Percentiles rank a stretch among this genome's conserved stretches.
These are phyloP conservation scores for Arbutus unedo DNA, from an alignment of 148 eudicot species.

Conservation along the genomic window DNA sequence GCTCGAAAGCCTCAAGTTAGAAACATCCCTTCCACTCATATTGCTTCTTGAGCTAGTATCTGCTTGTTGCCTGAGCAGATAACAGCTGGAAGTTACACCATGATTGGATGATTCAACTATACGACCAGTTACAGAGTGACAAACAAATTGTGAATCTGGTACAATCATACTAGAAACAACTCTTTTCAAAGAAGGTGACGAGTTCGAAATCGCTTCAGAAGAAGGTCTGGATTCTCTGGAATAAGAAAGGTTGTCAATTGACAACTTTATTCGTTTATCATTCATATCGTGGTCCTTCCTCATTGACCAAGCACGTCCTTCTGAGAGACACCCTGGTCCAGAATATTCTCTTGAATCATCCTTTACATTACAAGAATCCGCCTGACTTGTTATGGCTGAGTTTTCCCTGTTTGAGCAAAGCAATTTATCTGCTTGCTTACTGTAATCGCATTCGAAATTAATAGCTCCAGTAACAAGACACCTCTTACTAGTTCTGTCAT, in stretches of 20 bases:
- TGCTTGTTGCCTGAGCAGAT: slow-evolving; percentile 47
- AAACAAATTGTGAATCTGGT: slow-evolving; percentile 25
- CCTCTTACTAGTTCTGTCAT: slow-evolving; percentile 31
- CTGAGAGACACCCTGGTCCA: slow-evolving; percentile 26
- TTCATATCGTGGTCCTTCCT: slow-evolving; percentile 26
- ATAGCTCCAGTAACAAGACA: slow-evolving; percentile 35
- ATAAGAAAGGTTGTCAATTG: slow-evolving; percentile 47
- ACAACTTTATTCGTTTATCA: slow-evolving; percentile 51
- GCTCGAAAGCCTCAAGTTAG: slow-evolving; percentile 34
- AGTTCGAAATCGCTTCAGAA: slow-evolving; percentile 32
- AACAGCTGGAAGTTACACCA: slow-evolving; percentile 64
- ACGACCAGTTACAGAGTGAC: slow-evolving; percentile 48
- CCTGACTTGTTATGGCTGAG: slow-evolving; percentile 51
- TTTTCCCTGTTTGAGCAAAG: slow-evolving; percentile 45
- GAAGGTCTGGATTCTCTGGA: slow-evolving; percentile 45
- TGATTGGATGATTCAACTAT: slow-evolving; percentile 73
- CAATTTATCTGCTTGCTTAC: slow-evolving; percentile 32
- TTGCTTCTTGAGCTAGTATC: slow-evolving; percentile 26
- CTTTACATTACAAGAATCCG: slow-evolving; percentile 33
- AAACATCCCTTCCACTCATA: slow-evolving; percentile 23
- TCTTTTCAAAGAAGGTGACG: slow-evolving; percentile 43
- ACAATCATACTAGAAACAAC: slow-evolving; percentile 34
- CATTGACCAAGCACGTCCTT: slow-evolving; percentile 24
- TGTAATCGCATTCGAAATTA: slow-evolving; percentile 27
- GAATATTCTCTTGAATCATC: slow-evolving; percentile 27